A percentile compares a stretch with the other conserved stretches of the same genome.
Evolutionary conservation across 1,139 yeast species (phyloP).

Genomic region (Pichiaceae sp.): DNA sequence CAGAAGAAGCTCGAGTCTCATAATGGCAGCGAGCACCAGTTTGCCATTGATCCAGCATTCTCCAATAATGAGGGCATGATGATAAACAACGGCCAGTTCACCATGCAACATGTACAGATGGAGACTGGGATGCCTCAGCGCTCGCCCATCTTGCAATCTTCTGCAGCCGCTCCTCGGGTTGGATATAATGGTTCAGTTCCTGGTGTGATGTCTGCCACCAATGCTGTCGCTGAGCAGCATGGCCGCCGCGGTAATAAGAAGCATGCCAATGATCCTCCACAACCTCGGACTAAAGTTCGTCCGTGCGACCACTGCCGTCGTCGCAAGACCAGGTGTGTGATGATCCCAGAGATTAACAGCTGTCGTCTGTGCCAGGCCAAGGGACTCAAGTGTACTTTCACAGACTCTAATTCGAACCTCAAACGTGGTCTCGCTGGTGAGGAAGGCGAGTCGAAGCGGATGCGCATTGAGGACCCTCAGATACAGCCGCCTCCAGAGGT

Average conservation of each 20-base stretch:
- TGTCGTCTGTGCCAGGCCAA: conserved; percentile 66
- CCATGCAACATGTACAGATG: not conserved
- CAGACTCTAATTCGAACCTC: conserved; percentile 20
- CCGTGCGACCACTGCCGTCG: conserved; percentile 70
- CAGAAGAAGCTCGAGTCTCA: conserved; percentile 2
- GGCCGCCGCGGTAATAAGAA: not conserved
- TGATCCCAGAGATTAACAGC: conserved; percentile 46
- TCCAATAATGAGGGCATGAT: too few species aligned
- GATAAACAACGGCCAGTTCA: not conserved
- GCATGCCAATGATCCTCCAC: conserved; percentile 17
- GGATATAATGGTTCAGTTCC: too few species aligned
- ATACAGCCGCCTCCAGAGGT: conserved; percentile 41
- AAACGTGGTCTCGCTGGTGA: conserved; percentile 16
- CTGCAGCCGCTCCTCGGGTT: not conserved
- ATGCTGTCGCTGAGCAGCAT: too few species aligned
- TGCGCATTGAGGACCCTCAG: conserved; percentile 24
- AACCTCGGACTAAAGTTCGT: conserved; percentile 25
- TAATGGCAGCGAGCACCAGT: not conserved
- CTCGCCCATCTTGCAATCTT: not conserved
- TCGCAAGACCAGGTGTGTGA: conserved; percentile 56
- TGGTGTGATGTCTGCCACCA: conserved; percentile 3
- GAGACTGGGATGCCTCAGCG: not conserved
- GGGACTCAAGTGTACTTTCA: conserved; percentile 55
- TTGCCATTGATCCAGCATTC: not conserved
- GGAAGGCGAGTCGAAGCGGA: conserved; percentile 16